Percentiles rank a stretch among this genome's conserved stretches.
Evolutionary conservation across 805 yeast species (phyloP).

Genomic region (Brettanomyces anomalus): DNA sequence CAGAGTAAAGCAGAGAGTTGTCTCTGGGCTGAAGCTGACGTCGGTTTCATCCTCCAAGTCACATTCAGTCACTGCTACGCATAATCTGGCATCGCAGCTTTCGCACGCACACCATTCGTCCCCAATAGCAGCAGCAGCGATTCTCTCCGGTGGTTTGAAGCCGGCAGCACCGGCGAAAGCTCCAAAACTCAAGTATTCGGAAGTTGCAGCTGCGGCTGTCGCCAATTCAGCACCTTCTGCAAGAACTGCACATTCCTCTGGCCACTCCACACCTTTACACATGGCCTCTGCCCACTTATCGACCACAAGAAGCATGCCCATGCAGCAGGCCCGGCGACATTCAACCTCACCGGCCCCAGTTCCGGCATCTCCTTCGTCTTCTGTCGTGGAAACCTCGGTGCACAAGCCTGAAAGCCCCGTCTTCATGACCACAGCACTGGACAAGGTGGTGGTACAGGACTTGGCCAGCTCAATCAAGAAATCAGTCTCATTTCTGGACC

Average conservation of each 20-base stretch:
- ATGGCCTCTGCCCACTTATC: neutral
- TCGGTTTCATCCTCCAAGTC: no score
- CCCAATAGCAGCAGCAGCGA: neutral
- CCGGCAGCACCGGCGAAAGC: constrained; percentile 26
- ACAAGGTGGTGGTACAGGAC: neutral
- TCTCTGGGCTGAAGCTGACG: no score
- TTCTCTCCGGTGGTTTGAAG: constrained; percentile 11
- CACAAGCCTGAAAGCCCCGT: neutral
- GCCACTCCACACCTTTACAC: neutral
- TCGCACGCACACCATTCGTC: constrained; percentile 4
- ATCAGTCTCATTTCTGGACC: constrained; percentile 15
- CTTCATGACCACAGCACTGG: neutral
- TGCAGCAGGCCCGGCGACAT: neutral
- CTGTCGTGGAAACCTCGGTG: neutral
- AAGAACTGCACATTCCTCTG: constrained; percentile 1
- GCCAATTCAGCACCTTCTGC: neutral
- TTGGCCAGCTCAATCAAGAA: constrained; percentile 3
- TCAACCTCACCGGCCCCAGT: neutral
- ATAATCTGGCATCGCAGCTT: constrained; percentile 10
- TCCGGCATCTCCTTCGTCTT: neutral
- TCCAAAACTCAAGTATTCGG: constrained; percentile 31
- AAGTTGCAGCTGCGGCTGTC: constrained; percentile 20
- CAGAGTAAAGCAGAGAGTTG: neutral
- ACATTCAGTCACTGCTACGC: neutral
- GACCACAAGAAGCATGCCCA: neutral